Evolutionary conservation across 192 early-diverging fungal species (phyloP).

Genomic region (Fimicolochytrium jonesii): DNA sequence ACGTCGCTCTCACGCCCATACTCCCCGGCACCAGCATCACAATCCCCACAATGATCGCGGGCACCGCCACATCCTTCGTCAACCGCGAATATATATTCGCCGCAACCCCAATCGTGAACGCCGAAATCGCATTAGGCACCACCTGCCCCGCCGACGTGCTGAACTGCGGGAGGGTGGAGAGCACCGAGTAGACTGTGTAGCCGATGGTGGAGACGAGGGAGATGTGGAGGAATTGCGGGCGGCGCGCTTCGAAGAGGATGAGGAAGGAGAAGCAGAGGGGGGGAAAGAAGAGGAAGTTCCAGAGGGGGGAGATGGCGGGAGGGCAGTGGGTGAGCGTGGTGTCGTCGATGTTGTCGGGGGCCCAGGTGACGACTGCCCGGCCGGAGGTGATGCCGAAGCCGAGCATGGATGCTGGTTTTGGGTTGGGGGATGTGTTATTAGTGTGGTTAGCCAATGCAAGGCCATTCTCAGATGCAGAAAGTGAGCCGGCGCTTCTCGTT

Average conservation of each 20-base stretch:
- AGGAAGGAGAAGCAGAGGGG: constrained; percentile 48
- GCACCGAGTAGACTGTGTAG: constrained; percentile 60
- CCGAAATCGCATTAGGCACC: constrained; percentile 56
- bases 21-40: constrained; percentile 79
- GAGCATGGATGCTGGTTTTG: constrained; percentile 1
- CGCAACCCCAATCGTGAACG: constrained; percentile 75
- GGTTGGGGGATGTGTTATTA: no score
- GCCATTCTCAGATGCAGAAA: no score
- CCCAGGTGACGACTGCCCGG: constrained; percentile 14
- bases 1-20: constrained; percentile 64
- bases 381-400: constrained; percentile 40
- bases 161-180: constrained; percentile 50
- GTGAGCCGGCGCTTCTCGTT: no score
- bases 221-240: constrained; percentile 69
- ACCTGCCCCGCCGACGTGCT: constrained; percentile 26
- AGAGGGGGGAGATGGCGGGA: constrained; percentile 32
- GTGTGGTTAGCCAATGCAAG: no score
- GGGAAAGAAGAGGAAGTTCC: constrained; percentile 55
- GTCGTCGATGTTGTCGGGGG: background rate
- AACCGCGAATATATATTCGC: constrained; percentile 73
- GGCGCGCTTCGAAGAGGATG: constrained; percentile 54
- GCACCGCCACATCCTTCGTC: constrained; percentile 72
- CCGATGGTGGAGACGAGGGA: constrained; percentile 67
- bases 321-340: background rate
- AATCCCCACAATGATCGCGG: constrained; percentile 77